Percentiles rank a stretch among this genome's conserved stretches.
Conservation (phyloP, 495 filamentous ascomycete genomes). For the Talaromyces wortmannii region DNA sequence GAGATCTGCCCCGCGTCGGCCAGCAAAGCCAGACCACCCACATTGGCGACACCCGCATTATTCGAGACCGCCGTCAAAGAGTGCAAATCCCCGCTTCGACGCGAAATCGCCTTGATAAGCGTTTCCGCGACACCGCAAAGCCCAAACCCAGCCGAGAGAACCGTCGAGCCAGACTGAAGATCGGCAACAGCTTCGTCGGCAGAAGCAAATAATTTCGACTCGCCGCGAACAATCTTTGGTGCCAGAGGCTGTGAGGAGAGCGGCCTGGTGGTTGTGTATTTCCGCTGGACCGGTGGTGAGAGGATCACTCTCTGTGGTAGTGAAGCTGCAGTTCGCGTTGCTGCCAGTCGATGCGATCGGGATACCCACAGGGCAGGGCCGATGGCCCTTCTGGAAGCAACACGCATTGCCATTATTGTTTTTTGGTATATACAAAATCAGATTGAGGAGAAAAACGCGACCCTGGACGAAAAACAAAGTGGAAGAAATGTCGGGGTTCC, state of each 20-base stretch:
- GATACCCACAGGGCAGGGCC: neutral
- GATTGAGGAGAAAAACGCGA: too few relatives aligned
- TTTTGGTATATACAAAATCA: too few relatives aligned
- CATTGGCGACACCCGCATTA: slow-evolving; percentile 75
- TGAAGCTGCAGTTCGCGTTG: neutral
- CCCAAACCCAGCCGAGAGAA: slow-evolving; percentile 80
- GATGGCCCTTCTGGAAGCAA: neutral
- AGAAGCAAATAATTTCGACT: slow-evolving; percentile 63
- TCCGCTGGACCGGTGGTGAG: neutral
- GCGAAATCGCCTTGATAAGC: slow-evolving; percentile 67
- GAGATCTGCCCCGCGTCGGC: slow-evolving; percentile 71
- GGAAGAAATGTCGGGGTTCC: neutral
- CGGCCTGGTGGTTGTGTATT: neutral
- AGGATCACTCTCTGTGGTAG: neutral
- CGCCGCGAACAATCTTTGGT: slow-evolving; percentile 28
- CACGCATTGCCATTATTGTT: neutral
- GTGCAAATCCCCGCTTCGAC: slow-evolving; percentile 58
- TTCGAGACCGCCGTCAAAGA: slow-evolving; percentile 83
- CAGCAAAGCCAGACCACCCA: slow-evolving; percentile 70
- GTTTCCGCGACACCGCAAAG: slow-evolving; percentile 90
- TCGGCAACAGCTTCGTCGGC: slow-evolving; percentile 68
- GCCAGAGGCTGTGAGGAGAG: slow-evolving; percentile 20
- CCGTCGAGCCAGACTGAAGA: slow-evolving; percentile 62
- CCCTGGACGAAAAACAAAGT: too few relatives aligned
- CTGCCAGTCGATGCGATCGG: neutral